Evolutionary conservation across 2,329 filamentous ascomycete genomes (phyloP), one percentile per base, ranked within the genome.

Genomic region (Eurotiales sp.): DNA sequence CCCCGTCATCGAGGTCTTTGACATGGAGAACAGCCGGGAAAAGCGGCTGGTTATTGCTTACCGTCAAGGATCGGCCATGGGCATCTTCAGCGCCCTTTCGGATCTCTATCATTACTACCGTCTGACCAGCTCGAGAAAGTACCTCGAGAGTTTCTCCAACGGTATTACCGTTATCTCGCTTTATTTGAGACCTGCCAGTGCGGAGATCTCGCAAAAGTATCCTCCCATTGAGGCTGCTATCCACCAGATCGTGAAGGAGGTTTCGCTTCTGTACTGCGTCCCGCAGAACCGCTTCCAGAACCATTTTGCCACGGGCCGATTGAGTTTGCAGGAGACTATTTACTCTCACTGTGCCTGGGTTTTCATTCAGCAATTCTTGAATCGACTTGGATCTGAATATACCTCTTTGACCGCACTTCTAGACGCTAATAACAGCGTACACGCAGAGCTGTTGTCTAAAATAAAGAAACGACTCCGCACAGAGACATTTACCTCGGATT

Each of bases 101-200:
- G 91, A 97, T 69, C 78, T 99, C 32, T 99, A 99, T 77, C 93
- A 99, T 75, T 97, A 96, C 81, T 99, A 99, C 66, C 92, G 93
- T 39, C 82, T 97, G 55, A 99, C 93, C 2, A 95, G 89, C 64
- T 93, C 93, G 23, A 83, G 93, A 61, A 99, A 99, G 76, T 99
- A 99, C 66, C 88, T 99, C 43, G 89, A 99, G 74, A 93, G 97
- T 74, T 99, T 99, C 78, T 93, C 91, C 65, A 99, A 99, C 71
- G 93, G 93, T 56, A 95, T 96, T 68, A 95, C 90, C 12, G 87
- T 97, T 71, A 95, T 97, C 80, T 96, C 90, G 61, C 83, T 96
- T 56, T 99, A 99, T 72, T 80, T 99, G 54, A 86, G 87, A 59
- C 90, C 89, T 19, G 80, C 87, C 15, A 80, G 80, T 21, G 74